Evolutionary conservation across 2,329 filamentous ascomycete genomes (phyloP).

Genomic region (Phaeosphaeria sp.): DNA sequence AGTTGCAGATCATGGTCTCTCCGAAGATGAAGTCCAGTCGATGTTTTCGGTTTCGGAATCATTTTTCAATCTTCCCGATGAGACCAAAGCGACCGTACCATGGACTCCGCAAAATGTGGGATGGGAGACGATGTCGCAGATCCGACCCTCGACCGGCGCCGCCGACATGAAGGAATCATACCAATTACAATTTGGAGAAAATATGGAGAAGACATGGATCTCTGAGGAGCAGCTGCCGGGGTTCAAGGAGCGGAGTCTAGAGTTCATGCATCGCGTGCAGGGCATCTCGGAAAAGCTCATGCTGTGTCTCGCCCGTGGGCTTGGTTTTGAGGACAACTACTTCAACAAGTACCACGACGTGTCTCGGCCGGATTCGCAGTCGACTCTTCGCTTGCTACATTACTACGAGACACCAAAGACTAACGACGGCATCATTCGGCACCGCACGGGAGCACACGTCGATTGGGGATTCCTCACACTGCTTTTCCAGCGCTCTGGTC

Average conservation of each 20-base stretch:
- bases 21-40: conserved; percentile 55
- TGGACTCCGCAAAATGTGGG: conserved; percentile 64
- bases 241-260: conserved; percentile 55
- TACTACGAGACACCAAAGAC: conserved; percentile 55
- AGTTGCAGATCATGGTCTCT: conserved; percentile 63
- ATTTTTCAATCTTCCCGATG: conserved; percentile 63
- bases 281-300: conserved; percentile 63
- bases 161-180: conserved; percentile 68
- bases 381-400: conserved; percentile 63
- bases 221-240: conserved; percentile 55
- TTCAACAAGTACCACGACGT: conserved; percentile 64
- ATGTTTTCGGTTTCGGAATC: conserved; percentile 60
- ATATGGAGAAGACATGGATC: conserved; percentile 60
- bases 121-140: conserved; percentile 66
- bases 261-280: conserved; percentile 65
- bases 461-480: conserved; percentile 70
- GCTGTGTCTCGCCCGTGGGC: conserved; percentile 64
- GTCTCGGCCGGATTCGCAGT: conserved; percentile 58
- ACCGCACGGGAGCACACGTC: conserved; percentile 68
- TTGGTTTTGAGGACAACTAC: conserved; percentile 64
- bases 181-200: conserved; percentile 67
- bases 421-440: conserved; percentile 55
- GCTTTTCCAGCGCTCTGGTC: conserved; percentile 67
- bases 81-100: conserved; percentile 61
- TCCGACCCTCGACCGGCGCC: conserved; percentile 65